Base-by-base conservation (phyloP, 2,329 filamentous ascomycete species). In the Daldinia eschscholtzii region DNA sequence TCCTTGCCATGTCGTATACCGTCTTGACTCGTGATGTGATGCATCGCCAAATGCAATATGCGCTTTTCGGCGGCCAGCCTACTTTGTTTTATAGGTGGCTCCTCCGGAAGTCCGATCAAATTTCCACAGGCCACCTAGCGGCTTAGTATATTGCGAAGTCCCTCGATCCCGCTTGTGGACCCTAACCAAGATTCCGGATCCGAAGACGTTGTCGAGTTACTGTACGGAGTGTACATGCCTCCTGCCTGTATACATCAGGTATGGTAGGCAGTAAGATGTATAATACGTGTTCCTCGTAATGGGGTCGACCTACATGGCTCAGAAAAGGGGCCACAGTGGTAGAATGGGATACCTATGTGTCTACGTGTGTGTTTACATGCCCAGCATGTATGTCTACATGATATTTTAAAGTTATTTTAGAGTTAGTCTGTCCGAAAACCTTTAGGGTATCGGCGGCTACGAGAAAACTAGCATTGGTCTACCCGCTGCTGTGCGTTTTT, bases 21-120 rank as follows among this genome's bases (percentile, higher is more conserved):
- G 44, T 68, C 60, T 64, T 71, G 57, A 41, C 52, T 50, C 52
- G 55, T 28, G 12, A 44, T 57, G 18, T 28, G 52, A 68, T 67
- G 64, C 65, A 67, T 62, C 18, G 10, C 30, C 15, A 56, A 42
- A 67, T 63, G 65, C 42, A 66, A 60, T 67, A 71, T 75, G 73
- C 72, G 72, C 65, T 72, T 60, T 62, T 76, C 72, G 66, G 72
- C 65, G 68, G 73, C 65, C 57, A 70, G 69, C 69, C 57, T 66
- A 52, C 55, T 50, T 41, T 18, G 61, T 55, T 60, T 57, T 53
- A 20, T 57, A 57, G 60, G 59, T 68, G 65, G 52, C 60, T 55
- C 33, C 62, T 66, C 65, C 73, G 71, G 74, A 76, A 74, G 68
- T 76, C 74, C 72, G 73, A 71, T 42, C 37, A 57, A 48, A 63